Conservation (phyloP, 1,284 basidiomycete species). For the Amylostereum chailletii region DNA sequence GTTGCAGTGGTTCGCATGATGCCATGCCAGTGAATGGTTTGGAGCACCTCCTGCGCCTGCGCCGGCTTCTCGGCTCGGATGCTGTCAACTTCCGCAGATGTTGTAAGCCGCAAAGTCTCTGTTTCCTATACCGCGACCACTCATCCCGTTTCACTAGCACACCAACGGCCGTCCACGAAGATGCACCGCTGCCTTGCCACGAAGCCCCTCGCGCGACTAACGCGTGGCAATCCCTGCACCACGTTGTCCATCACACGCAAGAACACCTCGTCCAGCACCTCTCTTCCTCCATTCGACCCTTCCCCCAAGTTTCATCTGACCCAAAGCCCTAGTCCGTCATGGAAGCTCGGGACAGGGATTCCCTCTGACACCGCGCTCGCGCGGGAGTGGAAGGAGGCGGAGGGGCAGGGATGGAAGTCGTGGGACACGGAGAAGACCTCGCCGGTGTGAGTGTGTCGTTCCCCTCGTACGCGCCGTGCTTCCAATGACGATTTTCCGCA, state of each 20-base stretch:
- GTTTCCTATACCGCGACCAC: no score
- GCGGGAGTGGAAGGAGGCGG: conserved; percentile 23
- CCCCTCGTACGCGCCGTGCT: background rate
- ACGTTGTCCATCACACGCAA: background rate
- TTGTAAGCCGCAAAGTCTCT: no score
- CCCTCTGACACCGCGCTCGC: conserved; percentile 20
- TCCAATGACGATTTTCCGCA: background rate
- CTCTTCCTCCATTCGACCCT: conserved; percentile 23
- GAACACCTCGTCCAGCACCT: background rate
- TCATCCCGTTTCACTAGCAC: no score
- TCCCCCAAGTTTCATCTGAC: conserved; percentile 29
- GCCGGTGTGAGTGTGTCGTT: conserved; percentile 19
- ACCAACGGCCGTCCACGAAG: no score
- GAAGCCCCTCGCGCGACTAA: no score
- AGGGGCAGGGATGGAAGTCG: conserved; percentile 29
- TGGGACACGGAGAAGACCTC: conserved; percentile 32
- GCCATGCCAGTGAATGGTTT: no score
- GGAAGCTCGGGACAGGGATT: conserved; percentile 45
- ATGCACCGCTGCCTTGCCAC: no score
- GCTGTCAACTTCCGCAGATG: no score
- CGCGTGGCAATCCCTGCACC: no score
- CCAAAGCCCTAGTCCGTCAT: conserved; percentile 39
- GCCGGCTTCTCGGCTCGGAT: no score
- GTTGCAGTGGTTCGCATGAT: no score
- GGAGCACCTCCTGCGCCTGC: no score